A percentile compares a stretch with the other conserved stretches of the same genome.
Conservation (phyloP, 1,284 basidiomycete genomes). For the Trichosporon asahii region DNA sequence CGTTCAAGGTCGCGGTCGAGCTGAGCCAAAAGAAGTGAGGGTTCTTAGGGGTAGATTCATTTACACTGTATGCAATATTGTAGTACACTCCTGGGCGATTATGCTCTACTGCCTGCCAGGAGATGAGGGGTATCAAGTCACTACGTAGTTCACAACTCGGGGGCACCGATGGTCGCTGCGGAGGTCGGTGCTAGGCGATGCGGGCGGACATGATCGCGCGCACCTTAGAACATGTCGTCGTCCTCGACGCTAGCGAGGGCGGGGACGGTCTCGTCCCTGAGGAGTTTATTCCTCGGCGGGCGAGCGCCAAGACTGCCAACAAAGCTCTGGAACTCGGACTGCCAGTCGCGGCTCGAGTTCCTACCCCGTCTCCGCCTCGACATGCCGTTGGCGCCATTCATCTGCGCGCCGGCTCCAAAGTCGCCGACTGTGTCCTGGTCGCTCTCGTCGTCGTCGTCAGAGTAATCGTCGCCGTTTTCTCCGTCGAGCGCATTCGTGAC, state of each 20-base stretch:
- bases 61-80: constrained; percentile 24
- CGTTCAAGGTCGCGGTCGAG: constrained; percentile 91
- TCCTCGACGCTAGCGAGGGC: constrained; percentile 20
- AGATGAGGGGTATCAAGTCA: not conserved
- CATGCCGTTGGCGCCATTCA: constrained; percentile 12
- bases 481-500: constrained; percentile 33
- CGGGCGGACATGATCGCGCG: not conserved
- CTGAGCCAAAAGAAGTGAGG: constrained; percentile 46
- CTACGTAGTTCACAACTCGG: not conserved
- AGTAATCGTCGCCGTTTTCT: constrained; percentile 3
- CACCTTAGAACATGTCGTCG: constrained; percentile 19
- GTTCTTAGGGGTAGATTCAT: constrained; percentile 47
- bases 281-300: constrained; percentile 14
- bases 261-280: constrained; percentile 17
- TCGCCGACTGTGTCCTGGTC: constrained; percentile 13
- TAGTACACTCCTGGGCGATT: not conserved
- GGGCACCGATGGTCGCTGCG: not conserved
- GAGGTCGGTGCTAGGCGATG: not conserved
- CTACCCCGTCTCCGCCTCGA: constrained; percentile 16
- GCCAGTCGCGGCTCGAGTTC: constrained; percentile 14
- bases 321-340: constrained; percentile 21
- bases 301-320: constrained; percentile 13
- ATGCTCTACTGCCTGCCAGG: not conserved
- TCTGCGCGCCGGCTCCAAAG: constrained; percentile 17
- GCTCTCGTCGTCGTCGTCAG: not conserved